Conservation (phyloP, 1,284 basidiomycete genomes). For the Tilletia walkeri region DNA sequence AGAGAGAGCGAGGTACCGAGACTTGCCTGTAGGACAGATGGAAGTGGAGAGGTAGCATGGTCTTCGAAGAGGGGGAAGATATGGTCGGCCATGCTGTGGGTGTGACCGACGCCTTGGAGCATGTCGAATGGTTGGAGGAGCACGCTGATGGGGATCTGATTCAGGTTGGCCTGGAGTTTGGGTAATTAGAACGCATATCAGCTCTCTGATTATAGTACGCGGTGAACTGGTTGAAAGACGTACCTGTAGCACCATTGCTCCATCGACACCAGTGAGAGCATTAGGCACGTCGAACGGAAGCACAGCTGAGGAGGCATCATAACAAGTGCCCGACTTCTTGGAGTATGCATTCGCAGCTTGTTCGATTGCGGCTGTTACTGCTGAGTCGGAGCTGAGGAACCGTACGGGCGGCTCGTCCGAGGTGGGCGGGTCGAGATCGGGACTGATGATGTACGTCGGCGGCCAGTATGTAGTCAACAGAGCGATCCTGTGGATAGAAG, state of each 20-base stretch:
- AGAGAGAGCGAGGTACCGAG: neutral
- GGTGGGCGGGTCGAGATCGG: neutral
- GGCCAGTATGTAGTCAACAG: slow-evolving; percentile 5
- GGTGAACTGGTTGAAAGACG: neutral
- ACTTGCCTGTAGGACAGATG: neutral
- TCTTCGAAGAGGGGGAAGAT: neutral
- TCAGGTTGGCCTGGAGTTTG: neutral
- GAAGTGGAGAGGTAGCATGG: neutral
- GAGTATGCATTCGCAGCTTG: neutral
- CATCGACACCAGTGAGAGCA: slow-evolving; percentile 2
- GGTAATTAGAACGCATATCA: neutral
- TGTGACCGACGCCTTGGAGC: neutral
- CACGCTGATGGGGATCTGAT: neutral
- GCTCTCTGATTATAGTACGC: no score
- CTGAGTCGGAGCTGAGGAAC: neutral
- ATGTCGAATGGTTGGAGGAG: neutral
- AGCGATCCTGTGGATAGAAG: neutral
- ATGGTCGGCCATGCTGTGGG: neutral
- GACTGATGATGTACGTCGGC: slow-evolving; percentile 10
- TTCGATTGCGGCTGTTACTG: neutral
- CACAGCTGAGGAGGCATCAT: neutral
- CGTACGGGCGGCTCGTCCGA: neutral
- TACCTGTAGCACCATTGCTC: neutral
- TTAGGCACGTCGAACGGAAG: slow-evolving; percentile 8
- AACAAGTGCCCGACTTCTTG: neutral